Percentiles rank a stretch among this genome's conserved stretches.
Conservation (phyloP, 257 asterid species). For the Petunia axillaris region DNA sequence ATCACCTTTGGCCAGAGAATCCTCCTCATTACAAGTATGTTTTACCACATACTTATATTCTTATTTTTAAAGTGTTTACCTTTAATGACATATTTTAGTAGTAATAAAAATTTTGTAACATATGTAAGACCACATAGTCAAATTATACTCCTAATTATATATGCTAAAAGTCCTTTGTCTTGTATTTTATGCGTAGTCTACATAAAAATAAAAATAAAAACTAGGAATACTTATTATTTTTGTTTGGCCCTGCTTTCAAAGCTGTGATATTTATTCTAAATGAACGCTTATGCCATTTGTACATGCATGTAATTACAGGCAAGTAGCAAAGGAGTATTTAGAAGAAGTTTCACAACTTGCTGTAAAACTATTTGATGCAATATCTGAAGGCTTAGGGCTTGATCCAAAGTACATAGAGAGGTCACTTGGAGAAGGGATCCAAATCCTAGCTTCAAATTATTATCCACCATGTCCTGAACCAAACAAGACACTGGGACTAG, state of each 20-base stretch:
- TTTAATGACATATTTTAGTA: no score
- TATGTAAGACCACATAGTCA: no score
- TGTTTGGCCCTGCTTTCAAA: no score
- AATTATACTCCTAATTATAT: no score
- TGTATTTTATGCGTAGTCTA: no score
- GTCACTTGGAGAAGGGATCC: conserved; percentile 48
- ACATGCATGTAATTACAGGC: conserved; percentile 27
- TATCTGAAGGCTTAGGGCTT: conserved; percentile 62
- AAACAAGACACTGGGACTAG: conserved; percentile 56
- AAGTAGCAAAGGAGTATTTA: conserved; percentile 49
- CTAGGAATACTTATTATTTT: no score
- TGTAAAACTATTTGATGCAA: conserved; percentile 21
- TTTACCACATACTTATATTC: no score
- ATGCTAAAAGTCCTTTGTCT: no score
- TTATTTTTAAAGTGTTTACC: no score
- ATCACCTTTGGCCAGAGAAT: conserved; percentile 38
- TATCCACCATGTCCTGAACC: conserved; percentile 77
- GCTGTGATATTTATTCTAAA: no score
- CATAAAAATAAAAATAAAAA: no score
- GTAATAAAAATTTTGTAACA: no score
- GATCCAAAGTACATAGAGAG: conserved; percentile 42
- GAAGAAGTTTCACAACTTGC: conserved; percentile 48
- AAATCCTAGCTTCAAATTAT: conserved; percentile 52
- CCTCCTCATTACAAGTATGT: neutral
- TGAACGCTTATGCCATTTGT: neutral